phyloP scores from a whole-genome alignment of 2,329 filamentous ascomycete species.

The Fusarium xylarioides region DNA sequence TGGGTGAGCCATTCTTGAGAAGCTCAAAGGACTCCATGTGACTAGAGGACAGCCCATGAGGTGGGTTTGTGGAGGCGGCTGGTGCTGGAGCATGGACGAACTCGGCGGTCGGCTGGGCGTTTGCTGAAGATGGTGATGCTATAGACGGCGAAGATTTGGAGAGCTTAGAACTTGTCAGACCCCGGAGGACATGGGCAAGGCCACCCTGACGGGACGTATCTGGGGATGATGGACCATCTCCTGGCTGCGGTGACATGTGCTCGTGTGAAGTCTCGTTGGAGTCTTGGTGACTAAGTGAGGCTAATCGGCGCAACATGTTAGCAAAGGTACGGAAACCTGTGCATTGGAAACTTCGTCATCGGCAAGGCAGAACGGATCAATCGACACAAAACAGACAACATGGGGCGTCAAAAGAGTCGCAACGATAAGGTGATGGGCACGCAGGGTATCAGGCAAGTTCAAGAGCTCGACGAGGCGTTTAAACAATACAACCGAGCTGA shows the following conservation, averaged over 20 bases:
- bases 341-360: slow-evolving; percentile 38
- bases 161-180: slow-evolving; percentile 64
- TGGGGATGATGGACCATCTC: slow-evolving; percentile 64
- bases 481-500: slow-evolving; percentile 11
- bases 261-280: slow-evolving; percentile 47
- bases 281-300: slow-evolving; percentile 39
- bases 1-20: slow-evolving; percentile 61
- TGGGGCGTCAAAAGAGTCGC: slow-evolving; percentile 12
- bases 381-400: slow-evolving; percentile 28
- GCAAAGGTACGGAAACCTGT: slow-evolving; percentile 37
- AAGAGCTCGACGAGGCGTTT: slow-evolving; percentile 4
- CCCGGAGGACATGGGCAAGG: slow-evolving; percentile 71
- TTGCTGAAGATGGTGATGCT: slow-evolving; percentile 52
- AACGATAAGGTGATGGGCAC: slow-evolving; percentile 10
- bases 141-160: slow-evolving; percentile 60
- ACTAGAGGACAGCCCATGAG: slow-evolving; percentile 57
- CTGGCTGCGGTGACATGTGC: slow-evolving; percentile 69
- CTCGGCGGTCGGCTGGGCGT: slow-evolving; percentile 54
- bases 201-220: slow-evolving; percentile 65
- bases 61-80: slow-evolving; percentile 49
- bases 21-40: slow-evolving; percentile 65
- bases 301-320: slow-evolving; percentile 45
- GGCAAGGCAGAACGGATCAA: slow-evolving; percentile 31
- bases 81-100: slow-evolving; percentile 55
- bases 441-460: slow-evolving; percentile 3